Evolutionary conservation across 2,329 filamentous ascomycete species (phyloP).

Genomic region (Cercospora beticola): DNA sequence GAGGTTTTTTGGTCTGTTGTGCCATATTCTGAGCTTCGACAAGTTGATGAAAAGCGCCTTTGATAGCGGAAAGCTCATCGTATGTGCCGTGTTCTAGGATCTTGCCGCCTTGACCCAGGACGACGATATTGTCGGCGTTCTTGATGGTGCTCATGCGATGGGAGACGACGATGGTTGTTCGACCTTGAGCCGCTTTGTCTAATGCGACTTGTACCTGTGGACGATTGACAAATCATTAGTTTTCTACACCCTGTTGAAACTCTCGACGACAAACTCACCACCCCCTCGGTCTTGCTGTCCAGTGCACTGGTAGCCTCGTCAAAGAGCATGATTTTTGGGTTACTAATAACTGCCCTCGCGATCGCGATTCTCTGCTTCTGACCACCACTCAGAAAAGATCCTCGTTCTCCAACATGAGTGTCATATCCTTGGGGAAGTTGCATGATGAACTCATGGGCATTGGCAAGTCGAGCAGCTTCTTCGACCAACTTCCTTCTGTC

Average conservation of each 20-base stretch:
- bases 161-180: constrained; percentile 45
- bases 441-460: constrained; percentile 54
- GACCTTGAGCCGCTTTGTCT: constrained; percentile 26
- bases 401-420: constrained; percentile 52
- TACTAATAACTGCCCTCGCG: constrained; percentile 54
- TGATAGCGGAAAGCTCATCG: constrained; percentile 17
- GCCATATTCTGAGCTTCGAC: constrained; percentile 14
- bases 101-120: constrained; percentile 39
- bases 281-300: constrained; percentile 64
- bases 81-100: constrained; percentile 44
- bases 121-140: constrained; percentile 44
- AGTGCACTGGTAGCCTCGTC: constrained; percentile 62
- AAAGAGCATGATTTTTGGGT: constrained; percentile 55
- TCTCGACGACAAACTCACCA: constrained; percentile 44
- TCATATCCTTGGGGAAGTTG: constrained; percentile 53
- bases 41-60: constrained; percentile 9
- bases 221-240: neutral
- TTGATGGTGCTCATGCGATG: constrained; percentile 47
- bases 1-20: neutral
- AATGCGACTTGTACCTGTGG: constrained; percentile 25
- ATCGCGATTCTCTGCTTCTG: constrained; percentile 58
- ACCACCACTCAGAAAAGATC: constrained; percentile 52
- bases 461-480: constrained; percentile 51
- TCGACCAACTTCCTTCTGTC: constrained; percentile 37
- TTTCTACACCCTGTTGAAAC: neutral